These are phyloP conservation scores for Citrus australasica DNA, from an alignment of 345 rosid genomes.

Conservation along the genomic window DNA sequence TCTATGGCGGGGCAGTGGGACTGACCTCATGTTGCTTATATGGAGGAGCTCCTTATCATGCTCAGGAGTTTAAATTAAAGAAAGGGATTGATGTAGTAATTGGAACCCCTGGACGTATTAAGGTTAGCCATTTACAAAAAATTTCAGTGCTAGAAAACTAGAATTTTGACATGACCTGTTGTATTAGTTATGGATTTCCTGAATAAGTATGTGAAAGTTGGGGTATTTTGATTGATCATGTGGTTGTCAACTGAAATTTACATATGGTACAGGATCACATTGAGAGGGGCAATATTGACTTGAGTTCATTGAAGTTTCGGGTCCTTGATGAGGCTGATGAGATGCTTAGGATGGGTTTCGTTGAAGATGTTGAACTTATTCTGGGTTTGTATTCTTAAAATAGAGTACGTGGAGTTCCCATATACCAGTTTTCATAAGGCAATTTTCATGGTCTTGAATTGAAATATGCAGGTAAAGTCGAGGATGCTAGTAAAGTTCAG, in stretches of 20 bases:
- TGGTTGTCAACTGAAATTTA: neutral
- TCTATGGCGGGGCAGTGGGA: conserved; percentile 79
- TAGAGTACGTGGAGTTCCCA: neutral
- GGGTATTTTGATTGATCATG: neutral
- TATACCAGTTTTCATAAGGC: neutral
- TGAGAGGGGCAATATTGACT: conserved; percentile 64
- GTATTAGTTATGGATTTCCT: neutral
- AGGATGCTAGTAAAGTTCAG: conserved; percentile 80
- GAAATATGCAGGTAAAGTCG: conserved; percentile 68
- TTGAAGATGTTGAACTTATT: conserved; percentile 92
- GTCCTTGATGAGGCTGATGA: conserved; percentile 99
- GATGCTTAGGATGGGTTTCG: conserved; percentile 98
- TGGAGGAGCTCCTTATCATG: conserved; percentile 73
- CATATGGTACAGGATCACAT: conserved; percentile 64
- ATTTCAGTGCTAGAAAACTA: neutral
- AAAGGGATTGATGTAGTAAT: conserved; percentile 88
- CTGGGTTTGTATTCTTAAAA: conserved; percentile 47
- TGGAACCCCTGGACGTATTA: conserved; percentile 96
- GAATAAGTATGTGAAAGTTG: neutral
- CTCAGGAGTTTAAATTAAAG: conserved; percentile 63
- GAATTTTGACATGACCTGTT: neutral
- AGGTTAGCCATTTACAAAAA: conserved; percentile 36
- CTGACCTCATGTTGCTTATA: conserved; percentile 77
- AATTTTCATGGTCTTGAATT: neutral
- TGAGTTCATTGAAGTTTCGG: conserved; percentile 69